These are phyloP conservation scores for Aureobasidium musti DNA, from an alignment of 2,329 filamentous ascomycete species.

Conservation along the genomic window DNA sequence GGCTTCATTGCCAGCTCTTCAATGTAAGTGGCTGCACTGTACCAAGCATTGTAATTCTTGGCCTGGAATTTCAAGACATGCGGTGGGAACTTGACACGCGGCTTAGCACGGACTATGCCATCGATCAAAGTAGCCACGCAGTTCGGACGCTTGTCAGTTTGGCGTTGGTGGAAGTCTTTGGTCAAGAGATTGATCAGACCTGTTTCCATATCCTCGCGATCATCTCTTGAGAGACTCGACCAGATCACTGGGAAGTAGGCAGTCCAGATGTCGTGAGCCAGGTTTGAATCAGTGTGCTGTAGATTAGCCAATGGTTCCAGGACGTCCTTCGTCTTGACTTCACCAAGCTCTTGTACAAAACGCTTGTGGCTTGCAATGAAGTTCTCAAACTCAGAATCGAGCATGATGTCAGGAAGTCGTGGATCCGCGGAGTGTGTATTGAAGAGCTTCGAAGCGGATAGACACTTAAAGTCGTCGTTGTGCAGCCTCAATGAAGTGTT, in stretches of 20 bases:
- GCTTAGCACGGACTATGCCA: constrained; percentile 79
- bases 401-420: constrained; percentile 64
- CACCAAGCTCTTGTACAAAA: constrained; percentile 81
- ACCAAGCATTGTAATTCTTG: constrained; percentile 95
- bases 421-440: constrained; percentile 71
- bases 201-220: constrained; percentile 85
- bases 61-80: constrained; percentile 96
- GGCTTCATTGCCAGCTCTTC: constrained; percentile 87
- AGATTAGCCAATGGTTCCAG: constrained; percentile 88
- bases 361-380: constrained; percentile 76
- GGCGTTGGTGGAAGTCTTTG: constrained; percentile 91
- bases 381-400: constrained; percentile 78
- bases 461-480: constrained; percentile 77
- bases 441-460: constrained; percentile 72
- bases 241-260: constrained; percentile 90
- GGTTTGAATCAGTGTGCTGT: constrained; percentile 80
- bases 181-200: constrained; percentile 88
- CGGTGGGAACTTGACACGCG: constrained; percentile 87
- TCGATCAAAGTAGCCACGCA: constrained; percentile 91
- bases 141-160: constrained; percentile 93
- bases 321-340: constrained; percentile 84
- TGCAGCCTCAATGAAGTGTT: constrained; percentile 77
- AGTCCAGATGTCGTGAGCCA: constrained; percentile 89
- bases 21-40: constrained; percentile 85
- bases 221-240: constrained; percentile 83